Evolutionary conservation across 148 eudicot genomes (phyloP), one percentile per base, ranked within the genome.

Genomic region (Bassia scoparia): DNA sequence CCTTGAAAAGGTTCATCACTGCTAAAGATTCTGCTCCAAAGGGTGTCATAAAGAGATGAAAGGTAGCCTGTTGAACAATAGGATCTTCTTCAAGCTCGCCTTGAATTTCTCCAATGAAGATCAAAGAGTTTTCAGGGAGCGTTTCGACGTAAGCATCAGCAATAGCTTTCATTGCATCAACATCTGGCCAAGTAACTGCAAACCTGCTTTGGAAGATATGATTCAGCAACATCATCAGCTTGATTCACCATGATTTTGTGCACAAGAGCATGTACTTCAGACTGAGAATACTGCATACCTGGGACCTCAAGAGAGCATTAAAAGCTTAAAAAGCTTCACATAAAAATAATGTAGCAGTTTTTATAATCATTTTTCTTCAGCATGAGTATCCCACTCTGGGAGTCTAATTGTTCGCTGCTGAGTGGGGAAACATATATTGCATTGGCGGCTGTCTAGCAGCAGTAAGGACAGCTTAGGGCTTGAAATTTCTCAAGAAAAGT

Each of bases 181-280:
- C 80, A 44, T 83, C 85, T 0, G 85, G 81, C 83, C 73, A 79
- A 64, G 66, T 83, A n/a, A 83, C 78, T 83, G 78, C 54, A 83
- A 72, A 14, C 85, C 85, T 8, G 83, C 85, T 61, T 83, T 83
- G 23, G 85, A 79, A 3, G 85, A 83, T 49, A 83, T 83, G 26
- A 83, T 83, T 41, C 83, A 1, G 83, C 80, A 64, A 83, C 85
- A 41, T 83, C 85, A 73, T 83, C 85, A 26, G 85, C 85, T 74
- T 83, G 85, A 56, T 71, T 83, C 75, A 83, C 85, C 85, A 83
- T 83, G 69, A 83, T 78, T 66, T 83, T n/a, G n/a, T 83, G 78
- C 80, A 79, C 72, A 83, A 58, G 16, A 79, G 70, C 85, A 83
- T 83, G 81, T 83, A 83, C 50, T 83, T 83, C 21, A 83, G 76